Evolutionary conservation across 1,284 basidiomycete genomes (phyloP), one percentile per base, ranked within the genome.

Genomic region (Moniliophthora roreri): DNA sequence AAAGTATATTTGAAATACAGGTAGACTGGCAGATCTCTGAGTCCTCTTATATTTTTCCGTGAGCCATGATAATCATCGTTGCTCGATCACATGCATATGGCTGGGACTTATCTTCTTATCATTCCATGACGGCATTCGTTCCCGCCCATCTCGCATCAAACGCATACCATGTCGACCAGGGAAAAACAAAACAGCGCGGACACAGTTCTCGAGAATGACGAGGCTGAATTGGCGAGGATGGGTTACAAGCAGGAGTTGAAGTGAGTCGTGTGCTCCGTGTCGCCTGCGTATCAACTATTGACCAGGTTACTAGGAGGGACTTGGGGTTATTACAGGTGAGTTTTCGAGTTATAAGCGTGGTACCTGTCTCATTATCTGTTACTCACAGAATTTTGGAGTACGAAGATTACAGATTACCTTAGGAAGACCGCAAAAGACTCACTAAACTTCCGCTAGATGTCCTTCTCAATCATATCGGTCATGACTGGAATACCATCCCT

Each of bases 171-270:
- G 28, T 32, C 28, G 28, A 32, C 28, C 28, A 32, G 28, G 28
- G 28, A 32, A 11, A 32, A 32, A 11, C 7, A 32, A 32, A 32
- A 32, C 11, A 32, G 7, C 11, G 28, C 7, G 28, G 28, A 32
- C 28, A 11, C 11, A 32, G 28, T 32, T 32, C 28, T 44, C 18
- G 21, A 66, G 41, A 64, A 63, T 39, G 85, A 88, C 62, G 85
- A 87, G 67, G 79, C 72, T 7, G 84, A 85, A 65, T 69, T 88
- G 13, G 84, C 84, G 36, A 72, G 83, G 51, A 85, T 89, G 84
- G 86, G 86, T 8, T 88, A 87, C 67, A 87, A 85, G 67, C 85
- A 88, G 66, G 85, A 88, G 65, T 69, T 89, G 35, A 82, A 77
- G 83, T 85, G 58, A 56, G 77, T 72, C n/a, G 48, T 39, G 32